phyloP scores from a whole-genome alignment of 139 green algal species.

The Coelastrella sp. region DNA sequence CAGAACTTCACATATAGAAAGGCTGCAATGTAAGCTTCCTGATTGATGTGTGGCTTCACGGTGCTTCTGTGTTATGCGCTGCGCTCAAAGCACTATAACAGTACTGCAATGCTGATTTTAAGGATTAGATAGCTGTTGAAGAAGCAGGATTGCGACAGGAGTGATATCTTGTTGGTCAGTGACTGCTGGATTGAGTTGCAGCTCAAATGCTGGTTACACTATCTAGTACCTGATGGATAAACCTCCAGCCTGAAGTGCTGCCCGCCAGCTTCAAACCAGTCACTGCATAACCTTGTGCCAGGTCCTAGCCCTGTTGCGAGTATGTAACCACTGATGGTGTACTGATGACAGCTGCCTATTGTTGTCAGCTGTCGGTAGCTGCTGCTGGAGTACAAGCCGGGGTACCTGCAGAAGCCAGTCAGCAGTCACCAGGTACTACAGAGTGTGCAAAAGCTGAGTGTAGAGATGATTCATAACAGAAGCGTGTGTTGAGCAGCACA shows the following conservation, averaged over 20 bases:
- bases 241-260: constrained; percentile 68
- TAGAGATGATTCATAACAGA: no score
- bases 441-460: no score
- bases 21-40: no score
- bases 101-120: no score
- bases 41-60: no score
- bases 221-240: constrained; percentile 54
- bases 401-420: constrained; percentile 40
- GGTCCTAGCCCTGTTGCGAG: constrained; percentile 59
- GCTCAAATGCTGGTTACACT: neutral
- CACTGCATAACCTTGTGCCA: constrained; percentile 61
- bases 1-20: no score
- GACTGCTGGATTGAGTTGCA: neutral
- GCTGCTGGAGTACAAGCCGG: neutral
- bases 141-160: no score
- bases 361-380: constrained; percentile 52
- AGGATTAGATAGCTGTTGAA: no score
- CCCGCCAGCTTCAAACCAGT: constrained; percentile 64
- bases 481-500: no score
- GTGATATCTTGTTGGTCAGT: neutral
- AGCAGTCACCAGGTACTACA: no score
- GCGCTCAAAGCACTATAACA: no score
- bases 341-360: constrained; percentile 62
- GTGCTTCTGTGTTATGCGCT: no score
- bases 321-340: constrained; percentile 60